Evolutionary conservation across 2,329 filamentous ascomycete genomes (phyloP), one percentile per base, ranked within the genome.

Genomic region (Talaromyces albobiverticillius): DNA sequence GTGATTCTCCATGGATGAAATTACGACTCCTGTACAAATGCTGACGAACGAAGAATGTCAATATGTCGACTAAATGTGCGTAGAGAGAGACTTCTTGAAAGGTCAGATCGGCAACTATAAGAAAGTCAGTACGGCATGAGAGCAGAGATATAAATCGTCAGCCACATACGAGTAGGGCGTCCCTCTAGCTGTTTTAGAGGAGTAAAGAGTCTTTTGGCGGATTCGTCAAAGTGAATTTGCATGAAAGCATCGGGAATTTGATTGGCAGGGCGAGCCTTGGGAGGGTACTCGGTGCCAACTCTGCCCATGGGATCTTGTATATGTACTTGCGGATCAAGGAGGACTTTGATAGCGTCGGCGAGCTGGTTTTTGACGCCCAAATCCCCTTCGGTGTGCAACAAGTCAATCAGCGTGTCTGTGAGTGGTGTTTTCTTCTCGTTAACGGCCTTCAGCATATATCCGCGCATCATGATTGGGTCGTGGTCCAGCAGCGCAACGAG

Each of bases 361-460:
- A 97, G 87, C 70, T 97, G 94, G 25, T 90, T 91, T 73, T 96
- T 96, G 59, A 97, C 91, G 0, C 94, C 94, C 14, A 97, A 78
- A 66, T 99, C 94, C 16, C 89, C 87, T 73, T 99, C 94, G 2
- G 94, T 86, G 45, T 97, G 81, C 1, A 99, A 81, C 40, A 99
- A 79, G 62, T 96, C 93, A 55, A 97, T 95, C 38, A 99, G 76
- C 0, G 90, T 95, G 67, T 97, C 94, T 1, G 91, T 96, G 51
- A 99, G 74, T 4, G 90, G 90, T 2, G 86, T 84, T 62, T 89
- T 85, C 67, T 92, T 92, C 60, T 96, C 91, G 60, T 88, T 87
- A 58, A 96, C 87, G 61, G 95, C 90, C 58, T 91, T 90, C 70
- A 96, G 93, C 63, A 97, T 92, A 52, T 93, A 95, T 61, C 88